A percentile compares a stretch with the other conserved stretches of the same genome.
Evolutionary conservation across 805 yeast species (phyloP).

Genomic region (Spathaspora arborariae): DNA sequence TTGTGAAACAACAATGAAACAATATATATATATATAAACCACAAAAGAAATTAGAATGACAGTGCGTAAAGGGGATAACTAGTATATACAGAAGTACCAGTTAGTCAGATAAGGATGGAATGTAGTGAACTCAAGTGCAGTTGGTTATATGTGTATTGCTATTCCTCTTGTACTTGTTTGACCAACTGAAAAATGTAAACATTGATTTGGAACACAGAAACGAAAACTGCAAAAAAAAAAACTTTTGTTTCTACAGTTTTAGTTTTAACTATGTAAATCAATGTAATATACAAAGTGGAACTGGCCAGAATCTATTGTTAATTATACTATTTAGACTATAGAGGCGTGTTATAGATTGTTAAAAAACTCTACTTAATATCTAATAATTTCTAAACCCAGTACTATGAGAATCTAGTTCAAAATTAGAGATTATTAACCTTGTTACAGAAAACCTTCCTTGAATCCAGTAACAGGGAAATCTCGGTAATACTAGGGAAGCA

Average conservation of each 20-base stretch:
- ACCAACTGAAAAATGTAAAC: not conserved
- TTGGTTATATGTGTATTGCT: not conserved
- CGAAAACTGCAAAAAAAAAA: not conserved
- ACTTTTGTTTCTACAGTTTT: not conserved
- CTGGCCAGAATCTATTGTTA: too few species aligned
- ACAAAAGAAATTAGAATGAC: not conserved
- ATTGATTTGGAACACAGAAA: not conserved
- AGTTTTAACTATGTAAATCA: too few species aligned
- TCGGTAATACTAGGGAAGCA: too few species aligned
- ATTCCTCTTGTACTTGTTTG: not conserved
- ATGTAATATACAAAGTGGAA: too few species aligned
- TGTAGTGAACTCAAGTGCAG: not conserved
- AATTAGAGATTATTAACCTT: too few species aligned
- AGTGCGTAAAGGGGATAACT: not conserved
- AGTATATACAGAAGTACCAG: not conserved
- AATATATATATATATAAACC: not conserved
- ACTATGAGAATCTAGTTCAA: too few species aligned
- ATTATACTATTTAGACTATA: too few species aligned
- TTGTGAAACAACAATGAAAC: slow-evolving; percentile 1
- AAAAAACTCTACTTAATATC: too few species aligned
- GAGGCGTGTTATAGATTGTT: too few species aligned
- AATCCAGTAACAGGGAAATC: too few species aligned
- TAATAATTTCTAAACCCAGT: too few species aligned
- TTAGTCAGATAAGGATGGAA: not conserved
- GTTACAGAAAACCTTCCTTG: too few species aligned